phyloP scores from a whole-genome alignment of 805 yeast genomes.

The Metschnikowia cerradonensis region DNA sequence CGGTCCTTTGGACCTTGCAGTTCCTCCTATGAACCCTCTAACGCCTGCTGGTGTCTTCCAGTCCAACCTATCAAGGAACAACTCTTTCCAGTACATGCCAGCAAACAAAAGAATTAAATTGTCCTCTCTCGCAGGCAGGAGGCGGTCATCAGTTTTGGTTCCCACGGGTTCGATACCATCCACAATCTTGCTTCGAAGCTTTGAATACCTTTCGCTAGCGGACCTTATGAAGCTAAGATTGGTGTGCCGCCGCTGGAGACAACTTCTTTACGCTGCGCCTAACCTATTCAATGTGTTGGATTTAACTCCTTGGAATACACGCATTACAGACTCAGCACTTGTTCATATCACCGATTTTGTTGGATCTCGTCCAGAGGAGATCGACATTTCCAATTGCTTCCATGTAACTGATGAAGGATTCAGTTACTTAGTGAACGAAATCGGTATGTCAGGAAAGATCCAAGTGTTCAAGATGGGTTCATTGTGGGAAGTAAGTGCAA shows the following conservation, averaged over 20 bases:
- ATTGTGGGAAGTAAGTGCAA: constrained; percentile 74
- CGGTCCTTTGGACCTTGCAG: constrained; percentile 16
- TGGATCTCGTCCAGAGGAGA: constrained; percentile 58
- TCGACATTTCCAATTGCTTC: constrained; percentile 69
- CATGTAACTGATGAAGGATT: constrained; percentile 77
- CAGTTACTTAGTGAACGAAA: constrained; percentile 63
- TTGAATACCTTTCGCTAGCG: constrained; percentile 51
- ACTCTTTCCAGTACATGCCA: constrained; percentile 50
- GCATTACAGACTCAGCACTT: constrained; percentile 54
- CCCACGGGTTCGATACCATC: constrained; percentile 59
- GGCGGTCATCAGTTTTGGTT: constrained; percentile 56
- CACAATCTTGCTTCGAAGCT: constrained; percentile 49
- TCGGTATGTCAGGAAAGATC: constrained; percentile 62
- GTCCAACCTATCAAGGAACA: constrained; percentile 9
- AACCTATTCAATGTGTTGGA: constrained; percentile 51
- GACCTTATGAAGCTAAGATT: constrained; percentile 56
- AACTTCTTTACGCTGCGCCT: constrained; percentile 54
- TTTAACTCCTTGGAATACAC: constrained; percentile 58
- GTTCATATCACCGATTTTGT: constrained; percentile 63
- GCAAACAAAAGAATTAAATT: constrained; percentile 52
- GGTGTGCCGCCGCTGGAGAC: constrained; percentile 67
- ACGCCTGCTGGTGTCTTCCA: constrained; percentile 6
- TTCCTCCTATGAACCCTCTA: constrained; percentile 42
- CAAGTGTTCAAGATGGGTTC: constrained; percentile 56
- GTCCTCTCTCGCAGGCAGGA: constrained; percentile 38